Percentiles rank a stretch among this genome's conserved stretches.
phyloP scores from a whole-genome alignment of 148 eudicot species.

The Amaranthus palmeri region DNA sequence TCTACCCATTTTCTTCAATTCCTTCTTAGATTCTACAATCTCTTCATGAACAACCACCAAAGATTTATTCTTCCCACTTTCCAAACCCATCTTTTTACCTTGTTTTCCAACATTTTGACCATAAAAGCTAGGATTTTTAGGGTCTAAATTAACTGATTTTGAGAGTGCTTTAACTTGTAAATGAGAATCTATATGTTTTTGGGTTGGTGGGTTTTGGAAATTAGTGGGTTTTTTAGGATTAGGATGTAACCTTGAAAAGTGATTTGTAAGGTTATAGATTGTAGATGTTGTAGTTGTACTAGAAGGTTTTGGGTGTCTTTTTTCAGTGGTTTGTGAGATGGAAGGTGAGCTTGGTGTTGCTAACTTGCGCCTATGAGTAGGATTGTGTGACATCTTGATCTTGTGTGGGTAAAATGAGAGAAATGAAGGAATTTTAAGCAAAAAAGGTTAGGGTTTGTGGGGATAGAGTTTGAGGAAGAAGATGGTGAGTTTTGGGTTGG shows the following conservation, averaged over 20 bases:
- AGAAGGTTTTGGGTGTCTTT: slow-evolving; percentile 30
- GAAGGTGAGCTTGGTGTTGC: slow-evolving; percentile 30
- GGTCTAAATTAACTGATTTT: slow-evolving; percentile 32
- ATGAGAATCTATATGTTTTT: slow-evolving; percentile 18
- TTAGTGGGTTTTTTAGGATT: slow-evolving; percentile 32
- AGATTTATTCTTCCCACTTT: slow-evolving; percentile 19
- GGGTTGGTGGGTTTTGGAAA: slow-evolving; percentile 28
- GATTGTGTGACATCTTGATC: slow-evolving; percentile 30
- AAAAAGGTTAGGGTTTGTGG: not conserved
- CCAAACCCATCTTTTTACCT: slow-evolving; percentile 27
- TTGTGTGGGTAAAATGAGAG: slow-evolving; percentile 1
- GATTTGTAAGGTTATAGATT: slow-evolving; percentile 49
- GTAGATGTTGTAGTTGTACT: slow-evolving; percentile 38
- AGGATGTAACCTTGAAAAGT: slow-evolving; percentile 44
- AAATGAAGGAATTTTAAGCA: not conserved
- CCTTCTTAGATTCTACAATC: slow-evolving; percentile 11
- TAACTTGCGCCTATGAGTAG: slow-evolving; percentile 40
- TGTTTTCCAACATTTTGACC: slow-evolving; percentile 17
- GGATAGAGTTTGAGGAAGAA: not conserved
- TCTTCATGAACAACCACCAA: slow-evolving; percentile 8
- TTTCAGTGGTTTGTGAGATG: slow-evolving; percentile 35
- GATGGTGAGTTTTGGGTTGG: too few species aligned
- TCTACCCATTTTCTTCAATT: slow-evolving; percentile 18
- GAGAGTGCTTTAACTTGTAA: slow-evolving; percentile 31
- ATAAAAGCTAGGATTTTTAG: slow-evolving; percentile 20